phyloP scores from a whole-genome alignment of 345 rosid genomes.

The Lagerstroemia speciosa region DNA sequence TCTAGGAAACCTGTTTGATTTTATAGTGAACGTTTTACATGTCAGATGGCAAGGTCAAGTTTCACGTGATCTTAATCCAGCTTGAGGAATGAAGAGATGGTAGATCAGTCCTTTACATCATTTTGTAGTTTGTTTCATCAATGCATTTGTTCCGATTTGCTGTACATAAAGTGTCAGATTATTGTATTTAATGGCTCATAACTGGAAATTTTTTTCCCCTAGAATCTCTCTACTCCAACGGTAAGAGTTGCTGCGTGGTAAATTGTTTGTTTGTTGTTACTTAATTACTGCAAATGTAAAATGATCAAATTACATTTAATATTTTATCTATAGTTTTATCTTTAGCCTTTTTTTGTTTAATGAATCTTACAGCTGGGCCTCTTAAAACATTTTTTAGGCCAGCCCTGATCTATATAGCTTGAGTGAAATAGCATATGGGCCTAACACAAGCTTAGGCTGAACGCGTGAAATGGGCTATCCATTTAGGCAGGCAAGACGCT shows the following conservation, averaged over 20 bases:
- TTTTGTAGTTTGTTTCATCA: conserved; percentile 23
- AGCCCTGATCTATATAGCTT: too few species aligned
- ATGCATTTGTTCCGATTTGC: conserved; percentile 35
- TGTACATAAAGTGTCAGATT: conserved; percentile 50
- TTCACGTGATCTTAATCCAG: conserved; percentile 49
- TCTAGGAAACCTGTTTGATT: not conserved
- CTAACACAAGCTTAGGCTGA: too few species aligned
- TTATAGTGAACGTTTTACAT: not conserved
- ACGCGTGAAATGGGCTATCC: too few species aligned
- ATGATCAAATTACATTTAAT: not conserved
- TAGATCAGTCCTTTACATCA: conserved; percentile 15
- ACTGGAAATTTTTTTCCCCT: not conserved
- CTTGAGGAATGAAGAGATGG: conserved; percentile 22
- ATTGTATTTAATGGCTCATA: conserved; percentile 25
- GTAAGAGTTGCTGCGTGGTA: conserved; percentile 1
- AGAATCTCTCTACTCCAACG: not conserved
- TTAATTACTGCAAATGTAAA: not conserved
- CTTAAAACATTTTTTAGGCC: too few species aligned
- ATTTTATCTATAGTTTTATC: not conserved
- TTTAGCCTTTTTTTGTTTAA: not conserved
- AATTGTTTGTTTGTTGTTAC: conserved; percentile 2
- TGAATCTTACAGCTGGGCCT: too few species aligned
- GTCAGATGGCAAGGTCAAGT: conserved; percentile 88
- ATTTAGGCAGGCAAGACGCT: too few species aligned
- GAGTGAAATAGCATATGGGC: too few species aligned